Evolutionary conservation across 805 yeast genomes (phyloP), one percentile per base, ranked within the genome.

Genomic region (Hanseniaspora nectarophila): DNA sequence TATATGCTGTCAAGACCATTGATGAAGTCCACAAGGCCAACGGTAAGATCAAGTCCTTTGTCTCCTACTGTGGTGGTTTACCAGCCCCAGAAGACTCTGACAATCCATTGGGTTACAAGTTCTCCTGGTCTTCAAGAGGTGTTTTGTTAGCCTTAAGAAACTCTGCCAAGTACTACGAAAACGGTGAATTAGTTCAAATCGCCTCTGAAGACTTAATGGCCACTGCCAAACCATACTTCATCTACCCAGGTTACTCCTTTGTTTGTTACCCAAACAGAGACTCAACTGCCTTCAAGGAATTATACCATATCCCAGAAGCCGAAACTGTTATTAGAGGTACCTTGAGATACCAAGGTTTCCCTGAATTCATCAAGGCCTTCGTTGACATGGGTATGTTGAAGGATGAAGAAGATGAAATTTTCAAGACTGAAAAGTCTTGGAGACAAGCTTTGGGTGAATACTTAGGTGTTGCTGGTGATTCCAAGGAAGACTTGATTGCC

Each of bases 121-220:
- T 92, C 73, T 89, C 97, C 40, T 92, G 98, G 98, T 87, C 97
- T 31, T 89, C 97, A 34, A 82, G 98, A 71, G 98, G 98, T 71
- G 97, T 92, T 39, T 73, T 92, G 65, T 77, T 92, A 63, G 98
- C 98, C 18, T 77, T 92, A 66, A 83, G 95, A 77, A 94, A 92
- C 75, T 73, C 83, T 56, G 98, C 97, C 57, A 80, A 80, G 61
- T 90, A 80, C 75, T 90, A 82, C 78, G 72, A 82, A 70, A 82
- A 87, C 64, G 97, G 96, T 64, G 69, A 86, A 65, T 70, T 86
- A 59, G 95, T 76, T 55, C 76, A 80, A 44, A 81, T 92, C 63
- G 74, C 77, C 54, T 87, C 95, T 46, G 92, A 85, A 69, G 96
- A 87, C 60, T 77, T 92, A 68, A 92, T 92, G 98, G 82, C 84